These are phyloP conservation scores for Quercus wislizeni DNA, from an alignment of 306 rosid species.

Conservation along the genomic window DNA sequence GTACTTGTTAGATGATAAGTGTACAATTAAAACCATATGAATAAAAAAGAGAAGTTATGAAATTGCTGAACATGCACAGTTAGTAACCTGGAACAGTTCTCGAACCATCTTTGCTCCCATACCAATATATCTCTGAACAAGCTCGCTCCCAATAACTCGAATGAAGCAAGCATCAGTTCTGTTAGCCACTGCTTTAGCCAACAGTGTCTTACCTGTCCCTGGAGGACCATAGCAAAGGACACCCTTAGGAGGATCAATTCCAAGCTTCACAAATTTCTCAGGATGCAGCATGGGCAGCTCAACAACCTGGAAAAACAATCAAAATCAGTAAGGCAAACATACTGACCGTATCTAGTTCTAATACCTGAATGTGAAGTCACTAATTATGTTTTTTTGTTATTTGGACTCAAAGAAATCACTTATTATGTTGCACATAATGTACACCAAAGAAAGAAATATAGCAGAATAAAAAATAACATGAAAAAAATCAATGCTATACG, in stretches of 20 bases:
- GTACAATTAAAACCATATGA: neutral
- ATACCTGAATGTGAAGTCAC: neutral
- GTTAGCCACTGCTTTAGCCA: constrained; percentile 97
- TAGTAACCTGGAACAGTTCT: constrained; percentile 78
- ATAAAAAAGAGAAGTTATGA: neutral
- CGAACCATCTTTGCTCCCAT: constrained; percentile 99
- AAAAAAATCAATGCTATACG: neutral
- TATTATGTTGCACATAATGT: neutral
- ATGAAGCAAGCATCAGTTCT: constrained; percentile 97
- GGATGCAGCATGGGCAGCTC: constrained; percentile 99
- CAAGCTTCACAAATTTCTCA: constrained; percentile 96
- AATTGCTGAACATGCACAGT: neutral
- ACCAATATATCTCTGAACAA: constrained; percentile 90
- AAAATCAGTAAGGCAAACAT: constrained; percentile 13
- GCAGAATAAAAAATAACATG: neutral
- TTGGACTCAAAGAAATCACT: too few species aligned
- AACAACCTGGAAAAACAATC: constrained; percentile 60
- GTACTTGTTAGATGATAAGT: constrained; percentile 12
- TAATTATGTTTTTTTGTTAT: neutral
- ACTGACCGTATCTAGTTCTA: neutral
- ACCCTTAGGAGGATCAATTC: constrained; percentile 99
- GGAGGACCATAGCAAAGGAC: constrained; percentile 99
- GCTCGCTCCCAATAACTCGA: constrained; percentile 96
- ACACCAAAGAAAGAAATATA: neutral
- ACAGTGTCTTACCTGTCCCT: constrained; percentile 92